Evolutionary conservation across 805 yeast species (phyloP), one percentile per base, ranked within the genome.

Genomic region (Kodamaea lidongshanica): DNA sequence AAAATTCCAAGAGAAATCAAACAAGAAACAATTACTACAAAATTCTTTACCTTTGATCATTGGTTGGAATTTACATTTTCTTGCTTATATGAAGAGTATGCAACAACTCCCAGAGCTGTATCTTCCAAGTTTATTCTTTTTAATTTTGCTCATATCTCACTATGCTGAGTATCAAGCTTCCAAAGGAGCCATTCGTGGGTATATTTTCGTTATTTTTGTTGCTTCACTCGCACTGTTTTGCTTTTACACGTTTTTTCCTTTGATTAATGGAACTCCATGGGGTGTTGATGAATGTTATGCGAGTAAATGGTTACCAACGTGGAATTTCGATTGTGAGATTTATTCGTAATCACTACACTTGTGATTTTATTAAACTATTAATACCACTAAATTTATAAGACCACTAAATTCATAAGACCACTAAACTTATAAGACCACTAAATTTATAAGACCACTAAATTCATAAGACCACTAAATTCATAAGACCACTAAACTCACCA

Each of bases 21-120:
- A 33, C 9, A 30, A 32, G 2, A 22, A 33, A 6, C 30, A 35
- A 9, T 53, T 45, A 32, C 53, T 51, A 35, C 27, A 34, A 17
- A 34, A 43, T 21, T 33, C 53, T 8, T 34, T 61, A 9, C 70
- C 67, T 36, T 69, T 54, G 34, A 41, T 70, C 11, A 35, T 72
- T 2, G 92, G 85, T 1, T 83, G 77, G 72, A 37, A 63, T 1
- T 17, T 77, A 13, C 78, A 79, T 43, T 72, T 64, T 38, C 39
- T 68, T 23, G 89, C 92, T 12, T 76, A 70, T 38, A 61, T 70
- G 46, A 11, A 20, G 13, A 11, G 13, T 13, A 20, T 20, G 23
- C n/a, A n/a, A n/a, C n/a, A n/a, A n/a, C 64, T 65, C 36, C 43
- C 66, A 5, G 70, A 63, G 30, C 65, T 66, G 41, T 76, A 75